A percentile compares a stretch with the other conserved stretches of the same genome.
Conservation (phyloP, 768 basidiomycete species). For the Mycena latifolia region DNA sequence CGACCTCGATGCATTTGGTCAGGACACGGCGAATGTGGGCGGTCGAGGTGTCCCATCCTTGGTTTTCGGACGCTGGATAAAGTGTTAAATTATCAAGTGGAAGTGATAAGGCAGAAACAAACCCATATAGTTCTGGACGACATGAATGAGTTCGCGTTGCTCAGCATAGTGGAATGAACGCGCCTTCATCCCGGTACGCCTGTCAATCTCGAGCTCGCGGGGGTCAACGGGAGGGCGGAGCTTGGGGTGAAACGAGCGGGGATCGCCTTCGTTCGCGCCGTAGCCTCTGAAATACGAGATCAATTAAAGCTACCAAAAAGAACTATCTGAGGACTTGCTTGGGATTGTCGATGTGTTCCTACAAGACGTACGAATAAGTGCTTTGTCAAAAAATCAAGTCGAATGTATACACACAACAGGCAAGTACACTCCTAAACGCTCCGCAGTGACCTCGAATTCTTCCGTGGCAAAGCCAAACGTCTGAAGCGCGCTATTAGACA, state of each 20-base stretch:
- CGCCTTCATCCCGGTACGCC: conserved; percentile 86
- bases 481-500: conserved; percentile 41
- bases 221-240: conserved; percentile 80
- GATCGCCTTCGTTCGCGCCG: conserved; percentile 76
- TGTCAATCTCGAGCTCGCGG: conserved; percentile 82
- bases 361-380: conserved; percentile 12
- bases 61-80: conserved; percentile 60
- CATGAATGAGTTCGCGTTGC: neutral
- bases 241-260: conserved; percentile 76
- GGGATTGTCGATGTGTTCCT: conserved; percentile 87
- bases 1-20: conserved; percentile 73
- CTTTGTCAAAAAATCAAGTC: neutral
- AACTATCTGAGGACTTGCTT: conserved; percentile 53
- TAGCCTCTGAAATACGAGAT: conserved; percentile 63
- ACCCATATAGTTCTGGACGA: conserved; percentile 77
- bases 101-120: neutral
- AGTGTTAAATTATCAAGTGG: neutral
- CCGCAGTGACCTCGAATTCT: conserved; percentile 79
- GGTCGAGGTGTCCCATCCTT: conserved; percentile 82
- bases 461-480: conserved; percentile 74
- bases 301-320: neutral
- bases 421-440: conserved; percentile 82
- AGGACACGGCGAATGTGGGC: conserved; percentile 75
- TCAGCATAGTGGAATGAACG: neutral
- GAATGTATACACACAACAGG: conserved; percentile 62